These are phyloP conservation scores for Aristolochia contorta DNA, from an alignment of 164 flowering plant genomes.

Conservation along the genomic window DNA sequence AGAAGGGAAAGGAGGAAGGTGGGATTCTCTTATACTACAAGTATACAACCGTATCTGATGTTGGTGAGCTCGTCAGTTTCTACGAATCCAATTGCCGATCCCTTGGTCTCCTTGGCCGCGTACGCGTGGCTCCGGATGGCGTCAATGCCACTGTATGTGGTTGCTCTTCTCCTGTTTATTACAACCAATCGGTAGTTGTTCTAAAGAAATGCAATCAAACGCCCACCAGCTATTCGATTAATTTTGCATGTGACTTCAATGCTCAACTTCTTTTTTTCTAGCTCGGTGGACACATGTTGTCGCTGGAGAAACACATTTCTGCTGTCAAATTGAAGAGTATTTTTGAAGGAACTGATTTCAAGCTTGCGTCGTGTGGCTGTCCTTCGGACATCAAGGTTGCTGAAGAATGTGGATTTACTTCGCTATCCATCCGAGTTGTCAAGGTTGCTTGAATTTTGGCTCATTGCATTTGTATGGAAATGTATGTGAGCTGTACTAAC, in stretches of 20 bases:
- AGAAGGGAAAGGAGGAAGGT: slow-evolving; percentile 22
- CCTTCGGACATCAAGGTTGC: slow-evolving; percentile 59
- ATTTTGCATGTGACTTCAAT: not conserved
- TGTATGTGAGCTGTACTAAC: not conserved
- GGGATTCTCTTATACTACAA: slow-evolving; percentile 85
- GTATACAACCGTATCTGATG: slow-evolving; percentile 49
- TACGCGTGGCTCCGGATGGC: slow-evolving; percentile 77
- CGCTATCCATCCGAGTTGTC: slow-evolving; percentile 80
- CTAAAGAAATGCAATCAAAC: not conserved
- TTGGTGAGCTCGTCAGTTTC: slow-evolving; percentile 42
- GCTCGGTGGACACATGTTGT: slow-evolving; percentile 72
- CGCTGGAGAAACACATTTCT: slow-evolving; percentile 62
- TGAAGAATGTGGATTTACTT: slow-evolving; percentile 80
- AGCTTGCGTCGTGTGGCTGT: slow-evolving; percentile 66
- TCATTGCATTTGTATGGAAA: not conserved
- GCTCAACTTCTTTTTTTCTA: not conserved
- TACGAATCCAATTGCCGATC: slow-evolving; percentile 65
- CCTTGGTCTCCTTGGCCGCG: slow-evolving; percentile 80
- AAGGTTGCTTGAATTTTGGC: slow-evolving; percentile 32
- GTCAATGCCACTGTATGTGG: slow-evolving; percentile 82
- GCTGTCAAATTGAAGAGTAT: slow-evolving; percentile 36
- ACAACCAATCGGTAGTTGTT: no score
- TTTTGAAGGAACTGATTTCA: slow-evolving; percentile 92
- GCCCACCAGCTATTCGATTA: not conserved
- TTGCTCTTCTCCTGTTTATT: no score